Evolutionary conservation across 495 filamentous ascomycete species (phyloP), one percentile per base, ranked within the genome.

Genomic region (Letharia lupina): DNA sequence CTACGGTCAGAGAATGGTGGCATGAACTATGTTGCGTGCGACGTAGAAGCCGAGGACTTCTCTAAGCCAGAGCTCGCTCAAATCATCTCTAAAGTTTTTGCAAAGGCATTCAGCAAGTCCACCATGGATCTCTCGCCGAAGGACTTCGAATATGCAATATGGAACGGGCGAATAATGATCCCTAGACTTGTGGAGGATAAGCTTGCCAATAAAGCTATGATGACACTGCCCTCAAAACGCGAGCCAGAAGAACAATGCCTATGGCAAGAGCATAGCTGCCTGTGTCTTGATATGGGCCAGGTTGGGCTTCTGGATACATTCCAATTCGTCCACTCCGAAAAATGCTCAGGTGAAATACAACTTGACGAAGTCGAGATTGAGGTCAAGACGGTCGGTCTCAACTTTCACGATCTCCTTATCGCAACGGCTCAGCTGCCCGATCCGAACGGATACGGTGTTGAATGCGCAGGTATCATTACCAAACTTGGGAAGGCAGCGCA

Each of bases 401-500:
- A 68, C 69, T 79, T 77, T 69, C 74, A 75, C 13, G 81, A 84
- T 65, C 70, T 82, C 6, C 65, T 70, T 13, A 52, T 72, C 0
- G 69, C 72, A 0, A 72, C 78, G 61, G 81, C 78, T 9, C 78
- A 67, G 69, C 72, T 74, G 37, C 62, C 57, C 35, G 71, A 77
- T 66, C n/a, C 28, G 18, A 35, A 31, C 42, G 74, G 72, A 48
- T 70, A 83, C 3, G 85, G 86, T 7, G 70, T 78, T 60, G 86
- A 87, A 70, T 80, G 79, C 62, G 78, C 79, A 23, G 86, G 85
- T 56, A 59, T 85, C 18, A 75, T 88, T 28, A 79, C 75, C 12
- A 73, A 77, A 5, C 66, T 86, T n/a, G 85, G 85, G 12, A 70
- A 70, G 42, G 72, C 73, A 45, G 79, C 84, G 35, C 75, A 70